These are phyloP conservation scores for Fonsecaea pedrosoi DNA, from an alignment of 2,329 filamentous ascomycete species.

Conservation along the genomic window DNA sequence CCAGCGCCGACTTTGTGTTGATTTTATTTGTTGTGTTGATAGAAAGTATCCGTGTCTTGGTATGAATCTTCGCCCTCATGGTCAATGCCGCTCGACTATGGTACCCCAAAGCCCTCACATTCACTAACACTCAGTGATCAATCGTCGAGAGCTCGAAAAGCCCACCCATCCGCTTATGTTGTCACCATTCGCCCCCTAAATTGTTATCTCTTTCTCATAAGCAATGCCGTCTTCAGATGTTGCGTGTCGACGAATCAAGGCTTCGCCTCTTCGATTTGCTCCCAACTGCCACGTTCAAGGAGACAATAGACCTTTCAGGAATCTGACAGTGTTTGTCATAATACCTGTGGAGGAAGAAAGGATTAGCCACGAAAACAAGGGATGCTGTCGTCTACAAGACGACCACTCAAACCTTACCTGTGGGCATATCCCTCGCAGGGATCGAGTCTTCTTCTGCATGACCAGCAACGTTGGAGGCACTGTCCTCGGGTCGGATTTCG, in stretches of 20 bases:
- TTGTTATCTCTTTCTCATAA: background rate
- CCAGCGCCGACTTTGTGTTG: background rate
- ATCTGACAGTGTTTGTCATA: conserved; percentile 9
- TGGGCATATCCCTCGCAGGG: background rate
- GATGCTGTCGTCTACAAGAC: background rate
- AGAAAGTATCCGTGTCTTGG: background rate
- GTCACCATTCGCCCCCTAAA: background rate
- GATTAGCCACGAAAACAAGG: background rate
- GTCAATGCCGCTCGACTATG: background rate
- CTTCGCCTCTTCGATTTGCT: background rate
- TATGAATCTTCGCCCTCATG: background rate
- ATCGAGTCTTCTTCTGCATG: background rate
- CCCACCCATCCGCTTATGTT: background rate
- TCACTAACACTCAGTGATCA: background rate
- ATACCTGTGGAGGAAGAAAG: background rate
- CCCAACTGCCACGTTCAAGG: background rate
- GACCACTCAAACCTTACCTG: conserved; percentile 4
- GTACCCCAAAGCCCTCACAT: background rate
- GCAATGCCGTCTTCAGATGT: background rate
- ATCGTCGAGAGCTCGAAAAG: background rate
- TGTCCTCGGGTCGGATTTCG: conserved; percentile 24
- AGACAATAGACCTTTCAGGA: conserved; percentile 21
- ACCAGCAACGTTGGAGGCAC: conserved; percentile 12
- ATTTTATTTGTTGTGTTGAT: background rate
- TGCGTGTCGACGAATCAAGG: background rate